These are phyloP conservation scores for Coccomyxa subellipsoidea DNA, from an alignment of 163 green algal species.

Conservation along the genomic window DNA sequence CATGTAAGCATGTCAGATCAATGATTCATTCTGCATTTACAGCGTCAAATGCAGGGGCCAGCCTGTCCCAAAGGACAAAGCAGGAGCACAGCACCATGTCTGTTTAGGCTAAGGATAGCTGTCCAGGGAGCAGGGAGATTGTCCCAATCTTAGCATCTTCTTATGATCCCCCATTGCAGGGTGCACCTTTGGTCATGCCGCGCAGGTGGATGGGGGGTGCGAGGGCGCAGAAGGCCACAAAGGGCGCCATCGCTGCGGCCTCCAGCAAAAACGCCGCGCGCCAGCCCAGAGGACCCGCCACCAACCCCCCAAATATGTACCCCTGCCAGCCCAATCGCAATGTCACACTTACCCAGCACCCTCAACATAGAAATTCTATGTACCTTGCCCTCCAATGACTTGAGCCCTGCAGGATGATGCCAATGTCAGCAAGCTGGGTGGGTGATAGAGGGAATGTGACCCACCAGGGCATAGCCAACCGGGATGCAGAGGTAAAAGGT, in stretches of 20 bases:
- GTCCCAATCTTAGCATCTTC: too few species aligned
- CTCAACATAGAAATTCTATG: too few species aligned
- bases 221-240: slow-evolving; percentile 70
- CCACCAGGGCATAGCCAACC: slow-evolving; percentile 67
- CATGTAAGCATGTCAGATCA: too few species aligned
- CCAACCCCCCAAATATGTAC: slow-evolving; percentile 67
- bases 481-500: slow-evolving; percentile 95
- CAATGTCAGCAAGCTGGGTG: too few species aligned
- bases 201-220: slow-evolving; percentile 57
- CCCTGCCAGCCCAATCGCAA: slow-evolving; percentile 29
- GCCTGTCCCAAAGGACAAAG: too few species aligned
- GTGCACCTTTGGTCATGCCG: not conserved
- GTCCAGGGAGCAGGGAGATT: not conserved
- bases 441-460: too few species aligned
- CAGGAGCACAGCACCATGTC: too few species aligned
- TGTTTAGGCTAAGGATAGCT: not conserved
- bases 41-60: too few species aligned
- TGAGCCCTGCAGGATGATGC: not conserved
- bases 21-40: too few species aligned
- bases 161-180: too few species aligned
- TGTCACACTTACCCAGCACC: too few species aligned
- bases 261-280: slow-evolving; percentile 76
- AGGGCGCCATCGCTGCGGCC: slow-evolving; percentile 72
- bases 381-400: too few species aligned
- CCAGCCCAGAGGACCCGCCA: slow-evolving; percentile 63